A percentile compares a stretch with the other conserved stretches of the same genome.
phyloP scores from a whole-genome alignment of 352 stramenopile species.

The Pilasporangium apinafurcum region DNA sequence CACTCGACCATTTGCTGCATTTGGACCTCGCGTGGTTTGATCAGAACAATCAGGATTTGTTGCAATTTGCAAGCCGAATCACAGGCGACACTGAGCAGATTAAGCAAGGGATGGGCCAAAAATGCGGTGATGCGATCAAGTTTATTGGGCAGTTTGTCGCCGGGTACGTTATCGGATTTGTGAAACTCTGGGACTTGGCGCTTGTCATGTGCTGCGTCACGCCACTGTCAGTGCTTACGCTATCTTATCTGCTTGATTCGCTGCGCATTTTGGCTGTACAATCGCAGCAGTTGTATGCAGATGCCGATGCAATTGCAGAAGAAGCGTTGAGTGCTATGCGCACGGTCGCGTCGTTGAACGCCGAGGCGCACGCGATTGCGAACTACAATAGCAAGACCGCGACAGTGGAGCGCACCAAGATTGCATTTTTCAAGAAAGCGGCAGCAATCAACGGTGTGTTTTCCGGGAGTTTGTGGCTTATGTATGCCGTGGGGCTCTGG shows the following conservation, averaged over 20 bases:
- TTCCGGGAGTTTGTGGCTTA: conserved; percentile 13
- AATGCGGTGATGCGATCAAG: conserved; percentile 23
- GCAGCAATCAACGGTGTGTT: conserved; percentile 6
- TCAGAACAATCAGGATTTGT: conserved; percentile 8
- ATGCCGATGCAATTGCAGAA: conserved; percentile 32
- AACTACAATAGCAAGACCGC: too few species aligned
- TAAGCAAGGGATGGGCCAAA: conserved; percentile 36
- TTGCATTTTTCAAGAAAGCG: conserved; percentile 8
- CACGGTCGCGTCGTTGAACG: conserved; percentile 32
- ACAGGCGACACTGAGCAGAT: conserved; percentile 25
- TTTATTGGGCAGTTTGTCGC: conserved; percentile 25
- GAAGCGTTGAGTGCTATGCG: conserved; percentile 46
- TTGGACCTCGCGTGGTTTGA: conserved; percentile 37
- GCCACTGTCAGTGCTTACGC: conserved; percentile 20
- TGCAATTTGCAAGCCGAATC: conserved; percentile 20
- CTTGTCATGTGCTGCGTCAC: conserved; percentile 28
- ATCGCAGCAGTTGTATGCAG: conserved; percentile 25
- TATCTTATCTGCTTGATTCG: conserved; percentile 18
- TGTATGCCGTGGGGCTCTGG: conserved; percentile 16
- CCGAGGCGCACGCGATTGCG: conserved; percentile 19
- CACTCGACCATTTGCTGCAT: conserved; percentile 22
- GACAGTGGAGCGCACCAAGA: too few species aligned
- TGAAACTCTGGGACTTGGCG: conserved; percentile 23
- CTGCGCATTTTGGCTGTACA: conserved; percentile 4
- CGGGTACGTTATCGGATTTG: conserved; percentile 25